Evolutionary conservation across 331 rosid species (phyloP).

Genomic region (Dryas integrifolia): DNA sequence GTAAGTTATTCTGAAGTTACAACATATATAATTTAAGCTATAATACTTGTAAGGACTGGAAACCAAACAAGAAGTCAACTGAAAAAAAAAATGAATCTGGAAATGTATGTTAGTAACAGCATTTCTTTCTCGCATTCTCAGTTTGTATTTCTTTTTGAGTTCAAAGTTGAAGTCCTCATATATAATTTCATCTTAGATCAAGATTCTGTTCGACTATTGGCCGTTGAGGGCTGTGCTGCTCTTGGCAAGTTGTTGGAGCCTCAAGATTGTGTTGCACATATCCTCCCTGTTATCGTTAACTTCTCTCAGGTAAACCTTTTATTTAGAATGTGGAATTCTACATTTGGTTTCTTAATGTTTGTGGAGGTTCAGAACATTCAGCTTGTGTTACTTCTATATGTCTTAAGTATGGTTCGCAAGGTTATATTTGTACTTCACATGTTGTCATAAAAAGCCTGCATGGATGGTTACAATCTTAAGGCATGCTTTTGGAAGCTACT

Average conservation of each 20-base stretch:
- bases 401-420: neutral
- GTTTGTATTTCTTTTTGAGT: constrained; percentile 6
- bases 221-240: constrained; percentile 95
- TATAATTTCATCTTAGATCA: constrained; percentile 58
- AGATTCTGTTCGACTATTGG: constrained; percentile 92
- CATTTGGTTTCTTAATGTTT: constrained; percentile 7
- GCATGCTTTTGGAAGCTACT: neutral
- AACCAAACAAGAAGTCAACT: neutral
- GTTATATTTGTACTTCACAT: neutral
- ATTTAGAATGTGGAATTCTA: constrained; percentile 6
- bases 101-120: neutral
- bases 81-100: neutral
- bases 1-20: neutral
- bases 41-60: neutral
- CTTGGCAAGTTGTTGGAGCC: constrained; percentile 93
- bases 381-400: neutral
- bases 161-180: neutral
- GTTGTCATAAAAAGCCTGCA: neutral
- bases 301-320: constrained; percentile 76
- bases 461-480: neutral
- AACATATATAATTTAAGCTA: neutral
- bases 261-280: constrained; percentile 87
- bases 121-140: neutral
- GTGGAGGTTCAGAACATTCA: neutral
- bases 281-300: constrained; percentile 88